These are phyloP conservation scores for Acanthamoeba sp. DNA, from an alignment of 208 protist species.

Conservation along the genomic window DNA sequence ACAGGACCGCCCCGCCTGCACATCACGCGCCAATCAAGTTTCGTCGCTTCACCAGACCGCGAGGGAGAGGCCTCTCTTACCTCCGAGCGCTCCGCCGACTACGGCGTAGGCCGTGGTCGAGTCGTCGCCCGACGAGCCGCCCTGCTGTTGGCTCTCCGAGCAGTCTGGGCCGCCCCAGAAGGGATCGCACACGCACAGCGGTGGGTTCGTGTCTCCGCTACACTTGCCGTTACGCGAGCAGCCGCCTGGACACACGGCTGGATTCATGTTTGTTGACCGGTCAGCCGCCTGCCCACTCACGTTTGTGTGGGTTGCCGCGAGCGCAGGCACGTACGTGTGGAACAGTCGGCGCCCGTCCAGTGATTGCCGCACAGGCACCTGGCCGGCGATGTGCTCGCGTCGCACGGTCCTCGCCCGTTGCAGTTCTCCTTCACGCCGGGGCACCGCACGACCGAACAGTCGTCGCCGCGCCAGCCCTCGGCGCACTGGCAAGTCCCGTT, in stretches of 20 bases:
- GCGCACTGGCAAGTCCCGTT: slow-evolving; percentile 1
- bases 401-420: neutral
- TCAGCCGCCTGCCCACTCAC: no score
- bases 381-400: neutral
- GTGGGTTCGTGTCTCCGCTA: neutral
- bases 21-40: no score
- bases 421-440: neutral
- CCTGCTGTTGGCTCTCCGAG: neutral
- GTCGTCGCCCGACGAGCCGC: neutral
- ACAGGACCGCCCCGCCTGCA: neutral
- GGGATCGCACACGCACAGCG: neutral
- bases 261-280: no score
- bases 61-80: neutral
- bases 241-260: neutral
- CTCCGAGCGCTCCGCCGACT: neutral
- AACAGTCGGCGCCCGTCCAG: neutral
- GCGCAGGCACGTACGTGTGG: no score
- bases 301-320: no score
- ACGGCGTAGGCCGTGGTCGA: neutral
- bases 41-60: neutral
- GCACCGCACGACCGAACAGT: neutral
- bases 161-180: neutral
- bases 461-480: neutral
- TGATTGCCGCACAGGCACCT: neutral
- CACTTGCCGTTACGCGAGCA: neutral